Conservation (phyloP, 768 basidiomycete species). For the Saitozyma podzolica region DNA sequence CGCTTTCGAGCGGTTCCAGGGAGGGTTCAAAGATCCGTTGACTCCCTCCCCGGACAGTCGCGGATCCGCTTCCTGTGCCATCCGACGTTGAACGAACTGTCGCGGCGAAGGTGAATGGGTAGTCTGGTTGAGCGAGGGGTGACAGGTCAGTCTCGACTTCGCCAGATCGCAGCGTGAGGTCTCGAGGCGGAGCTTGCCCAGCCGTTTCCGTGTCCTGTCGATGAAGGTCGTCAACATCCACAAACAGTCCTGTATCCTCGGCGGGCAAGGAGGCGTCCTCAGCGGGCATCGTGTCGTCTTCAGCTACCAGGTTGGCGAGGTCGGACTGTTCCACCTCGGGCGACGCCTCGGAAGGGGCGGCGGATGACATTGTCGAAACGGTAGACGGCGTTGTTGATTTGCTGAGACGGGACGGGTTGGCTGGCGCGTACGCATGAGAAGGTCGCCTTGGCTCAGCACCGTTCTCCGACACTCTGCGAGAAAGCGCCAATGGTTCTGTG, state of each 20-base stretch:
- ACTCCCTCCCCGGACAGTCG: constrained; percentile 13
- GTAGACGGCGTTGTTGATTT: constrained; percentile 48
- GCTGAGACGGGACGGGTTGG: constrained; percentile 44
- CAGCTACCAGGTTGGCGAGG: not conserved
- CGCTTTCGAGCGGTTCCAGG: constrained; percentile 15
- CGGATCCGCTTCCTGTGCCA: constrained; percentile 12
- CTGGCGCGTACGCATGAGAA: constrained; percentile 49
- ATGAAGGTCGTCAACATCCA: no score
- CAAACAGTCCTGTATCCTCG: no score
- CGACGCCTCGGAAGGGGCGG: constrained; percentile 6
- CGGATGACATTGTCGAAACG: constrained; percentile 12
- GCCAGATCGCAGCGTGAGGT: constrained; percentile 14
- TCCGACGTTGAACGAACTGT: constrained; percentile 18
- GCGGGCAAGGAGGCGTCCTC: no score
- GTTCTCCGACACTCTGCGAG: not conserved
- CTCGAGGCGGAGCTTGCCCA: no score
- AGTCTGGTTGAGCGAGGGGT: constrained; percentile 31
- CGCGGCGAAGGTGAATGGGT: constrained; percentile 37
- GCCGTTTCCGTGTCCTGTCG: no score
- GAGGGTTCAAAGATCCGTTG: constrained; percentile 16
- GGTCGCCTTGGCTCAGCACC: constrained; percentile 11
- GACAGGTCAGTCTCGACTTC: constrained; percentile 34
- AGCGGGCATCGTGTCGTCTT: no score
- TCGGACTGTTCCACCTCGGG: constrained; percentile 10
- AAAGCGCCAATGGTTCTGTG: constrained; percentile 5